phyloP scores from a whole-genome alignment of 75 land plant genomes.

The Adiantum capillusveneris region DNA sequence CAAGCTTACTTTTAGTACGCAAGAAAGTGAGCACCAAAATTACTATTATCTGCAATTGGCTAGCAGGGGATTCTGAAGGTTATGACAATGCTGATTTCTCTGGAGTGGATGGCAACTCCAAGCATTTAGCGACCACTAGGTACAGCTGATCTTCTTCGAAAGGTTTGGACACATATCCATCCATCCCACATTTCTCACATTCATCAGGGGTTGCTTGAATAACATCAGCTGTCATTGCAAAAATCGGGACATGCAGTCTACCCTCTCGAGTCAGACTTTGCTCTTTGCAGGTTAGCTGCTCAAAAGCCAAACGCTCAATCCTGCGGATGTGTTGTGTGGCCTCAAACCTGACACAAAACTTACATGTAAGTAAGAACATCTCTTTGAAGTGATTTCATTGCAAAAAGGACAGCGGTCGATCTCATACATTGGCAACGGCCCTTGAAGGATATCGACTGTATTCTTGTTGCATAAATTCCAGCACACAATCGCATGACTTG shows the following conservation, averaged over 20 bases:
- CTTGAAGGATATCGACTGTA: no score
- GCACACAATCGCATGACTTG: no score
- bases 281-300: conserved; percentile 10
- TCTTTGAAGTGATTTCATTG: no score
- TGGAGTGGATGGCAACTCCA: conserved; percentile 16
- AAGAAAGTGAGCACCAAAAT: no score
- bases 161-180: conserved; percentile 87
- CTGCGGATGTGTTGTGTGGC: conserved; percentile 64
- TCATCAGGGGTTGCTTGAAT: conserved; percentile 78
- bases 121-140: conserved; percentile 54
- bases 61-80: no score
- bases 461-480: no score
- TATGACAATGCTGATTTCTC: conserved; percentile 7
- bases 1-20: no score
- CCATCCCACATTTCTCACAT: conserved; percentile 79
- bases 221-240: conserved; percentile 97
- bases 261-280: conserved; percentile 13
- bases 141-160: conserved; percentile 82
- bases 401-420: no score
- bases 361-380: neutral
- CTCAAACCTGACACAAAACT: conserved; percentile 56
- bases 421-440: no score
- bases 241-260: conserved; percentile 53
- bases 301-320: conserved; percentile 37
- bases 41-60: no score